Evolutionary conservation across 345 rosid genomes (phyloP).

Genomic region (Corchorus capsularis): DNA sequence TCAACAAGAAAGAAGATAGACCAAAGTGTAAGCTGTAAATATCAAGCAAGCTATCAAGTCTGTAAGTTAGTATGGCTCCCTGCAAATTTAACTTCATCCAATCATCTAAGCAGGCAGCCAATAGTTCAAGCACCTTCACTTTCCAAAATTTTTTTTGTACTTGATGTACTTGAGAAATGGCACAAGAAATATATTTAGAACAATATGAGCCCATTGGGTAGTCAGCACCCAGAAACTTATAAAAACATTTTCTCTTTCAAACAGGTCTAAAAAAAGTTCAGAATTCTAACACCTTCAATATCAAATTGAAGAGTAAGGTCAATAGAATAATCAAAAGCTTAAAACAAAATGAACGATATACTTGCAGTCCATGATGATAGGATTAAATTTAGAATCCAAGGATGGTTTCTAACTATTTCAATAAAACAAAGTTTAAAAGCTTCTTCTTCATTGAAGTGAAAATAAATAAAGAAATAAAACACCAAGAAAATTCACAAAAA

Average conservation of each 20-base stretch:
- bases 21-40: neutral
- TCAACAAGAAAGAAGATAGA: neutral
- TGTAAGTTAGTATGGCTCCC: neutral
- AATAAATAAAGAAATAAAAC: neutral
- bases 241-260: neutral
- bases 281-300: neutral
- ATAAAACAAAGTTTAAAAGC: neutral
- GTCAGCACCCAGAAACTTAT: conserved; percentile 4
- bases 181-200: neutral
- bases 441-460: neutral
- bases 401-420: neutral
- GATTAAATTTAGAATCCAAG: neutral
- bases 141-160: neutral
- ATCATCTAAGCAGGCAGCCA: neutral
- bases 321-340: neutral
- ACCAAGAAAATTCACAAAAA: neutral
- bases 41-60: neutral
- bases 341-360: neutral
- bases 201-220: neutral
- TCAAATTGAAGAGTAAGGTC: neutral
- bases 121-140: neutral
- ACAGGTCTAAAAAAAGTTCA: neutral
- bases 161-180: neutral
- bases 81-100: conserved; percentile 4
- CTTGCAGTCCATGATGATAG: neutral